These are phyloP conservation scores for Suillus luteus DNA, from an alignment of 768 basidiomycete species.

Conservation along the genomic window DNA sequence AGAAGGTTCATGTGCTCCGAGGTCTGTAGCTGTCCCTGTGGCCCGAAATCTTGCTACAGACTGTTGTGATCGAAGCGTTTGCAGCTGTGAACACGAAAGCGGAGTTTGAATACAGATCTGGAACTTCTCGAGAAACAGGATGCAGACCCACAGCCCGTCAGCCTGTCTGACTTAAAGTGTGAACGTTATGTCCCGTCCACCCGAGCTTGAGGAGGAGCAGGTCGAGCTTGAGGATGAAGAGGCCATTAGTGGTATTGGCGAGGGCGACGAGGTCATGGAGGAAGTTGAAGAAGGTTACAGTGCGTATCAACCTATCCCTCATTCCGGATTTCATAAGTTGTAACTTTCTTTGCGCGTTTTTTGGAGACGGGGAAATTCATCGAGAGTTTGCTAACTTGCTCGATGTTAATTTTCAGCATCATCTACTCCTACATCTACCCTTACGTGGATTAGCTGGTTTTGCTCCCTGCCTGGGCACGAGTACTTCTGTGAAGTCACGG, in stretches of 20 bases:
- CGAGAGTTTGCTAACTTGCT: not conserved
- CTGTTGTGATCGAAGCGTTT: constrained; percentile 5
- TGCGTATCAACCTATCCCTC: constrained; percentile 45
- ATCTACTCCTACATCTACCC: constrained; percentile 85
- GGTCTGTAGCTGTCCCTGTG: constrained; percentile 1
- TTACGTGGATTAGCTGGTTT: constrained; percentile 97
- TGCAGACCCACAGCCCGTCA: constrained; percentile 21
- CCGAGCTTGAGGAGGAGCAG: constrained; percentile 47
- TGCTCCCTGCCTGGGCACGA: constrained; percentile 94
- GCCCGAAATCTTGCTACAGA: not conserved
- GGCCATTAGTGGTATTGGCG: constrained; percentile 53
- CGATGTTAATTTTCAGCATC: constrained; percentile 53
- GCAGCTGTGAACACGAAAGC: constrained; percentile 15
- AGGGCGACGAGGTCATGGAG: constrained; percentile 82
- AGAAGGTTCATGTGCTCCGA: constrained; percentile 6
- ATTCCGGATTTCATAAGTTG: constrained; percentile 14
- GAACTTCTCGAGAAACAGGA: constrained; percentile 28
- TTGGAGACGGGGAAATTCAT: constrained; percentile 5
- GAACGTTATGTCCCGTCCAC: constrained; percentile 39
- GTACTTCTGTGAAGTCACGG: constrained; percentile 97
- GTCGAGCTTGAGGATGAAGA: constrained; percentile 65
- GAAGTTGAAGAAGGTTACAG: constrained; percentile 71
- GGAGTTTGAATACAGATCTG: constrained; percentile 33
- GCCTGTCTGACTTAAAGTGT: constrained; percentile 28
- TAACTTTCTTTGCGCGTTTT: constrained; percentile 7